Percentiles rank a stretch among this genome's conserved stretches.
These are phyloP conservation scores for Aspergillus neotritici DNA, from an alignment of 2,329 filamentous ascomycete genomes.

Conservation along the genomic window DNA sequence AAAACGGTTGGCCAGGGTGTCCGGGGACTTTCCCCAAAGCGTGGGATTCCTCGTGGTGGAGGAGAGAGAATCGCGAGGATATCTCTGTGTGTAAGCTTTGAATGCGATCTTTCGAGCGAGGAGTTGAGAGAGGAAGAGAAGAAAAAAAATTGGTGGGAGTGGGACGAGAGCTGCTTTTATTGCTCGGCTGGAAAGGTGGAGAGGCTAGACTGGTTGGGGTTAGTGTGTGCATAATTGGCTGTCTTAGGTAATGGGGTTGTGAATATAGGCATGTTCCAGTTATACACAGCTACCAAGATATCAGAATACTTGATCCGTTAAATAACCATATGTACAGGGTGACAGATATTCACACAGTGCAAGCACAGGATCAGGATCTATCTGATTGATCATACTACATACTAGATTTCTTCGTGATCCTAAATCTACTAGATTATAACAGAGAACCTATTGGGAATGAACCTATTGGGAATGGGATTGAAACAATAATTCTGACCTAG, in stretches of 20 bases:
- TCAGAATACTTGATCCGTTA: no score
- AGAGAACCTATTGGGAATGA: no score
- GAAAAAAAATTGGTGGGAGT: slow-evolving; percentile 21
- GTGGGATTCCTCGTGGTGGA: slow-evolving; percentile 29
- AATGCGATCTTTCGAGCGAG: slow-evolving; percentile 99
- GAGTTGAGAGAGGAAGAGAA: slow-evolving; percentile 56
- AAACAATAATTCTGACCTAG: slow-evolving; percentile 10
- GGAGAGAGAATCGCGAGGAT: slow-evolving; percentile 34
- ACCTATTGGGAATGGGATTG: no score
- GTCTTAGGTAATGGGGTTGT: background rate
- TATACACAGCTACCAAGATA: no score
- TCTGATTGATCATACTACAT: no score
- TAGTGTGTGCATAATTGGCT: slow-evolving; percentile 3
- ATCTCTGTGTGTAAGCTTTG: slow-evolving; percentile 98
- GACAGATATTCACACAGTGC: no score
- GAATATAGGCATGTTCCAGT: no score
- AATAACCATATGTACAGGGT: no score
- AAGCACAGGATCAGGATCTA: no score
- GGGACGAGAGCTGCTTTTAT: slow-evolving; percentile 16
- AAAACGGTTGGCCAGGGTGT: slow-evolving; percentile 55
- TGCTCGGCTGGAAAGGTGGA: slow-evolving; percentile 16
- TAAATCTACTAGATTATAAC: no score
- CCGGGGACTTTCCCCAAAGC: slow-evolving; percentile 99
- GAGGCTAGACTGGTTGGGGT: slow-evolving; percentile 16
- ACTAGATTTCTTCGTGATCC: no score